A percentile compares a stretch with the other conserved stretches of the same genome.
Evolutionary conservation across 2,329 filamentous ascomycete genomes (phyloP).

Genomic region (Hirsutella thompsonii): DNA sequence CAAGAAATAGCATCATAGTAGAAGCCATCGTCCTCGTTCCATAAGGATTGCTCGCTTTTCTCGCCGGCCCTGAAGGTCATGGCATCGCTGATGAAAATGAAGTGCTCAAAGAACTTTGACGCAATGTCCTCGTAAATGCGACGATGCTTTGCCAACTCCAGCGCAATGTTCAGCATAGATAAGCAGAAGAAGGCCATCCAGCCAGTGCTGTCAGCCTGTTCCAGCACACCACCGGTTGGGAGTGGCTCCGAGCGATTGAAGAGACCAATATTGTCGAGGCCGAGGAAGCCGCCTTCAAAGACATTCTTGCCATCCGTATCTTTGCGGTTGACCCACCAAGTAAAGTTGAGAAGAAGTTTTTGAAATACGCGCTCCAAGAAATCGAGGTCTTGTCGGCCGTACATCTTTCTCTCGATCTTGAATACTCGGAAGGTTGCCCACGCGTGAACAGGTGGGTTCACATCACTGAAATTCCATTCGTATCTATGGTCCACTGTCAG

Average conservation of each 20-base stretch:
- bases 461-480: constrained; percentile 97
- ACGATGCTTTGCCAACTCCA: constrained; percentile 90
- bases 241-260: constrained; percentile 95
- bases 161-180: constrained; percentile 91
- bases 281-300: constrained; percentile 91
- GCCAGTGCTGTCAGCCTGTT: constrained; percentile 93
- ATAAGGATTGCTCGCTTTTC: constrained; percentile 69
- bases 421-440: constrained; percentile 94
- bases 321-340: constrained; percentile 98
- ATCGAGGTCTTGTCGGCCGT: constrained; percentile 85
- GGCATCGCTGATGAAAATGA: constrained; percentile 93
- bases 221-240: constrained; percentile 82
- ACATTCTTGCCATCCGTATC: constrained; percentile 92
- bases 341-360: constrained; percentile 90
- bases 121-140: constrained; percentile 94
- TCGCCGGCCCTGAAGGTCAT: constrained; percentile 71
- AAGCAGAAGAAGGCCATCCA: constrained; percentile 99
- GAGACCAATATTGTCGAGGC: constrained; percentile 90
- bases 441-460: constrained; percentile 91
- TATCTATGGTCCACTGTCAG: constrained; percentile 27
- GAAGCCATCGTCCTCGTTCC: constrained; percentile 95
- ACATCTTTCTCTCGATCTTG: constrained; percentile 97
- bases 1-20: constrained; percentile 98
- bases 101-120: constrained; percentile 98
- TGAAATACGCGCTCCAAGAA: constrained; percentile 96